These are phyloP conservation scores for Kodamaea neixiangensis DNA, from an alignment of 805 yeast species.

Conservation along the genomic window DNA sequence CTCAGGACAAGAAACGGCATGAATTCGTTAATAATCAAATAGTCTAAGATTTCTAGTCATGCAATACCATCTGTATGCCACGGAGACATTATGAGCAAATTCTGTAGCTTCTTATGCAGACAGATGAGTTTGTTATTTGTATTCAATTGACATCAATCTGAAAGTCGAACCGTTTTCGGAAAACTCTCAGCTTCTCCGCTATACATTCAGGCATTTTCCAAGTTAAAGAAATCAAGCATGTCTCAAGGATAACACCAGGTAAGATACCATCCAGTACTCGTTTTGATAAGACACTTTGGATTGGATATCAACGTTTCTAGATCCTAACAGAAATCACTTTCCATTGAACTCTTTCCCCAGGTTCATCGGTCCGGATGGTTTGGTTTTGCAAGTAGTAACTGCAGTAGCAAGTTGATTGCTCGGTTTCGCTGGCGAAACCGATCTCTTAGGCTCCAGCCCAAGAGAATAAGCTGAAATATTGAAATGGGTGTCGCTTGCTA, in stretches of 20 bases:
- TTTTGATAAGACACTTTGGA: conserved; percentile 56
- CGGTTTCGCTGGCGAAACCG: conserved; percentile 45
- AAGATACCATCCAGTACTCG: conserved; percentile 39
- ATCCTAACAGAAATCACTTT: conserved; percentile 49
- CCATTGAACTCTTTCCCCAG: conserved; percentile 70
- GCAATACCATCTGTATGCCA: no score
- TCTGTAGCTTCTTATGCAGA: no score
- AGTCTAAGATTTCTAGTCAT: no score
- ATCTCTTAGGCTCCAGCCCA: conserved; percentile 63
- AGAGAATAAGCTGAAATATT: conserved; percentile 65
- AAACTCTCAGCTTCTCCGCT: not conserved
- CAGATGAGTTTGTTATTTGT: no score
- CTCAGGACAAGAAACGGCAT: no score
- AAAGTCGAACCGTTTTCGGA: not conserved
- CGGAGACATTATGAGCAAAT: no score
- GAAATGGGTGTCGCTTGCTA: conserved; percentile 77
- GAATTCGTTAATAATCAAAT: no score
- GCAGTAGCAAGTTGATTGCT: conserved; percentile 61
- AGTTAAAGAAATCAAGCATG: conserved; percentile 38
- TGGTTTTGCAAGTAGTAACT: conserved; percentile 66
- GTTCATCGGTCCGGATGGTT: conserved; percentile 68
- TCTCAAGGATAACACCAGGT: conserved; percentile 55
- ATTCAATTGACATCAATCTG: no score
- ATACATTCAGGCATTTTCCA: not conserved
- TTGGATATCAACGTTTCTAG: conserved; percentile 58